A percentile compares a stretch with the other conserved stretches of the same genome.
These are phyloP conservation scores for Sugiyamaella sp. DNA, from an alignment of 1,139 yeast genomes.

Conservation along the genomic window DNA sequence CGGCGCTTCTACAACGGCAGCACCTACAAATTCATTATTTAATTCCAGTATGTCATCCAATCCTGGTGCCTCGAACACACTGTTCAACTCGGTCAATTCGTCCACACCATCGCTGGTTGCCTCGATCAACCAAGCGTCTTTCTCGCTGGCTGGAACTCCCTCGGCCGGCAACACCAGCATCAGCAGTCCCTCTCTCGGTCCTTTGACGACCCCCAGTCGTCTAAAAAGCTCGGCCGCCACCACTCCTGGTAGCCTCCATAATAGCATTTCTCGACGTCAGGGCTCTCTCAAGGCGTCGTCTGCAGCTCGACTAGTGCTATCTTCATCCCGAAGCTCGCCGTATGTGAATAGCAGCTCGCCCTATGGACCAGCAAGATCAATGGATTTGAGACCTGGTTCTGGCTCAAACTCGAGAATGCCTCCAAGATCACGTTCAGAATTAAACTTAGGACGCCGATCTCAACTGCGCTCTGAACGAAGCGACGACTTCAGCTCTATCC, in stretches of 20 bases:
- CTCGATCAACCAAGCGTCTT: conserved; percentile 63
- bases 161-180: conserved; percentile 35
- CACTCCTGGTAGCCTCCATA: conserved; percentile 17
- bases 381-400: neutral
- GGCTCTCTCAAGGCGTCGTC: conserved; percentile 19
- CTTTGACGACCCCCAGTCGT: conserved; percentile 27
- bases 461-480: conserved; percentile 20
- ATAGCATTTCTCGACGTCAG: conserved; percentile 12
- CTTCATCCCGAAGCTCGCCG: conserved; percentile 17
- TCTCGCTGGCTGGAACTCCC: conserved; percentile 49
- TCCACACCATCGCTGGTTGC: conserved; percentile 36
- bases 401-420: neutral
- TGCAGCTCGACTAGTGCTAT: conserved; percentile 8
- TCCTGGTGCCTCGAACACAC: conserved; percentile 24
- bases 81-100: conserved; percentile 18
- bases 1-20: conserved; percentile 23
- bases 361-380: conserved; percentile 2
- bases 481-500: conserved; percentile 21
- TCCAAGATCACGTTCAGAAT: conserved; percentile 21
- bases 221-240: conserved; percentile 10
- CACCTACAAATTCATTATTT: neutral
- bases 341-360: conserved; percentile 11
- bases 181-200: conserved; percentile 26
- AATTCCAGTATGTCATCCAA: neutral
- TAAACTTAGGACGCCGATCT: conserved; percentile 15